Base-by-base conservation (phyloP, 768 basidiomycete species). In the Fibroporia radiculosa region DNA sequence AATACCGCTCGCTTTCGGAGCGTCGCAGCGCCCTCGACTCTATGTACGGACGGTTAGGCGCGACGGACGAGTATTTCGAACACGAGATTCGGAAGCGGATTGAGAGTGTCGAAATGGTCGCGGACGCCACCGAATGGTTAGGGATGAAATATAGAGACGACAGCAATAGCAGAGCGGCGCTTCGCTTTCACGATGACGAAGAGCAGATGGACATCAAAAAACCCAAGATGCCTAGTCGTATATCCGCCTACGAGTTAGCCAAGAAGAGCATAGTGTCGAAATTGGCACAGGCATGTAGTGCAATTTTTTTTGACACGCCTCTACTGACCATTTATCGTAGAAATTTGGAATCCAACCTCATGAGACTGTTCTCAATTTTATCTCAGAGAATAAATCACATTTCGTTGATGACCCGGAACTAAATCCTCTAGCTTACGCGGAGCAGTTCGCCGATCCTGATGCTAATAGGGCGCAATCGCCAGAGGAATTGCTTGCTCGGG, bases 81-180 rank as follows among this genome's bases (percentile, higher is more conserved):
- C 71, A 74, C 35, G 77, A 84, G 45, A 72, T 92, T 49, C 64
- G 72, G 47, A 73, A 78, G 28, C 75, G 75, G 50, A 71, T 86
- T 29, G 83, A 89, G 52, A 82, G 80, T 44, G 82, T 93, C 32
- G 96, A 99, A 63, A 75, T 88, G 49, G 85, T 93, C 18, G 82
- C 87, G 3, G 96, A 99, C 55, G 78, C 86, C 8, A 84, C 85
- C 0, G 93, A 93, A 57, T 99, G 92, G 92, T 61, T 99, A 38
- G 67, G 75, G 19, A 77, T 91, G 74, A 87, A 84, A 62, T 88
- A 90, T 66, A 84, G 86, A 56, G 75, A 80, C 49, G 75, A 76
- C 61, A 80, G 84, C 59, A 70, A 58, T 45, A 51, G 51, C 20
- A 55, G 72, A 10, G 61, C 69, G 33, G 78, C 81, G 29, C 71